These are phyloP conservation scores for Yamadazyma sp. DNA, from an alignment of 805 yeast species.

Conservation along the genomic window DNA sequence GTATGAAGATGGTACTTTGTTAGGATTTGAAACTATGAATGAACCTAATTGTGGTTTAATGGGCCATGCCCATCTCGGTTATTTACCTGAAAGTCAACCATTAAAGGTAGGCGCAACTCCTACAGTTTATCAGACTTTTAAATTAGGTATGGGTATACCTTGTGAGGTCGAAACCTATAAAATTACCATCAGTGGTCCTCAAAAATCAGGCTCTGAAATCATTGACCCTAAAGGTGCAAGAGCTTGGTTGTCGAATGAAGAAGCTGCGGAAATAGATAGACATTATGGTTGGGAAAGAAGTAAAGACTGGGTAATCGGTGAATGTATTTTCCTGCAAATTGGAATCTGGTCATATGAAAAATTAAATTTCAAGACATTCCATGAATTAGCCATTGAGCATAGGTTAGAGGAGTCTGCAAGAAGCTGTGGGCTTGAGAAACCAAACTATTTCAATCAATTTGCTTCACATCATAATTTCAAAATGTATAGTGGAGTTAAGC, in stretches of 20 bases:
- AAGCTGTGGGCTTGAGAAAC: slow-evolving; percentile 25
- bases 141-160: slow-evolving; percentile 75
- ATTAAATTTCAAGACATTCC: slow-evolving; percentile 19
- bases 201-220: slow-evolving; percentile 50
- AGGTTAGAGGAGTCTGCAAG: slow-evolving; percentile 15
- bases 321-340: slow-evolving; percentile 77
- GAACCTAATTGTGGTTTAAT: slow-evolving; percentile 80
- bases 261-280: slow-evolving; percentile 44
- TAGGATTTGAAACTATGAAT: slow-evolving; percentile 83
- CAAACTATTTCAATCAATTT: slow-evolving; percentile 31
- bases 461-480: slow-evolving; percentile 32
- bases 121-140: slow-evolving; percentile 68
- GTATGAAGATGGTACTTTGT: slow-evolving; percentile 44
- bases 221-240: slow-evolving; percentile 65
- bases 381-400: slow-evolving; percentile 25
- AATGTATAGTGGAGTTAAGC: slow-evolving; percentile 15
- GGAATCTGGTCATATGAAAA: slow-evolving; percentile 65
- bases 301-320: slow-evolving; percentile 64
- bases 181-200: slow-evolving; percentile 75
- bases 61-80: slow-evolving; percentile 55
- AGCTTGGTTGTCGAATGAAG: slow-evolving; percentile 65
- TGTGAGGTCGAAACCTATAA: slow-evolving; percentile 66
- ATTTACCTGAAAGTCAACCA: slow-evolving; percentile 58
- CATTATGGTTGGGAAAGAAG: slow-evolving; percentile 71
- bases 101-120: slow-evolving; percentile 81